A percentile compares a stretch with the other conserved stretches of the same genome.
Evolutionary conservation across 2,329 filamentous ascomycete genomes (phyloP).

Genomic region (Raffaelea deltoideospora): DNA sequence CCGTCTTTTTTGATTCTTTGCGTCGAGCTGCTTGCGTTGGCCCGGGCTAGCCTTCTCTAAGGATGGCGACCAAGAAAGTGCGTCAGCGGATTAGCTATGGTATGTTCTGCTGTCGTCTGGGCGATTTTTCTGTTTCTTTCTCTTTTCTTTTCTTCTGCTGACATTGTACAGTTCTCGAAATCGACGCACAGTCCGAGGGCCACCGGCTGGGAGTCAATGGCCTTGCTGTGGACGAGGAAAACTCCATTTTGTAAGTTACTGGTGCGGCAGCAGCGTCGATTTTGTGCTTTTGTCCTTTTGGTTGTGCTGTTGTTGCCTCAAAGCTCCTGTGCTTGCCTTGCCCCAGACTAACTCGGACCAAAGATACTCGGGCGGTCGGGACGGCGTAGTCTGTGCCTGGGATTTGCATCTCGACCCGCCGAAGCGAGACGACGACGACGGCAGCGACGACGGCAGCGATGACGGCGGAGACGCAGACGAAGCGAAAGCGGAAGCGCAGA

Average conservation of each 20-base stretch:
- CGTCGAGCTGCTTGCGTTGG: too few species aligned
- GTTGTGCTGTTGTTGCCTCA: slow-evolving; percentile 3
- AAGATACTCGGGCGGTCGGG: slow-evolving; percentile 89
- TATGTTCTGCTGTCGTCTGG: slow-evolving; percentile 19
- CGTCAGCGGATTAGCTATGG: slow-evolving; percentile 54
- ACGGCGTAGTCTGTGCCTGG: slow-evolving; percentile 94
- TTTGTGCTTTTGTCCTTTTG: too few species aligned
- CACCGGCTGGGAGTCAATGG: slow-evolving; percentile 93
- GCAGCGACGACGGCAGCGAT: background rate
- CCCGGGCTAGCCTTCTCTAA: slow-evolving; percentile 11
- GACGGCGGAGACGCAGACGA: background rate
- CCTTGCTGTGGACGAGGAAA: slow-evolving; percentile 68
- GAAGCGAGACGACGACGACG: slow-evolving; percentile 1
- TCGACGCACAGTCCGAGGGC: slow-evolving; percentile 48
- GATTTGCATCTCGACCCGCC: slow-evolving; percentile 59
- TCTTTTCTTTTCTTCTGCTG: slow-evolving; percentile 4
- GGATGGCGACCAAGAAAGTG: slow-evolving; percentile 45
- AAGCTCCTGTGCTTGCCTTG: background rate
- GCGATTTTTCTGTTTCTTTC: background rate
- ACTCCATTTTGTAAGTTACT: slow-evolving; percentile 78
- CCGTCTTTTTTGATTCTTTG: too few species aligned
- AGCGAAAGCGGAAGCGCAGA: slow-evolving; percentile 7
- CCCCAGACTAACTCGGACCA: too few species aligned
- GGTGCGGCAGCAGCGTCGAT: too few species aligned
- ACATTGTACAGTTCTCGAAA: slow-evolving; percentile 34